phyloP scores from a whole-genome alignment of 2,329 filamentous ascomycete genomes.

The Penicillium verrucosum region DNA sequence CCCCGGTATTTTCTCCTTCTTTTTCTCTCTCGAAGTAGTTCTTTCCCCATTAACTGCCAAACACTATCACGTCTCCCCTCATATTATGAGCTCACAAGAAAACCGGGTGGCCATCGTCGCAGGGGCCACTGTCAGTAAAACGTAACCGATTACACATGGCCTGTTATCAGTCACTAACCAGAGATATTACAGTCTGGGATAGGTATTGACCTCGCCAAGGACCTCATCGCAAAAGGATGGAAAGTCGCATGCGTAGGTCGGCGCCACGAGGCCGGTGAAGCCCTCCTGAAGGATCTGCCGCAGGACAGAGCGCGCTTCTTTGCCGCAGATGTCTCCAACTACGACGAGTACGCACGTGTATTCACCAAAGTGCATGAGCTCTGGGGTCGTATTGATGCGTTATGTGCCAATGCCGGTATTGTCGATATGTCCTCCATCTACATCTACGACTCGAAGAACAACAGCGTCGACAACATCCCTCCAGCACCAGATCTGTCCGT shows the following conservation, averaged over 20 bases:
- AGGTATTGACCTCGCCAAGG: slow-evolving; percentile 42
- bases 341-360: slow-evolving; percentile 43
- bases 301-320: slow-evolving; percentile 43
- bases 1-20: no score
- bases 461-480: slow-evolving; percentile 36
- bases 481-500: slow-evolving; percentile 45
- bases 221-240: slow-evolving; percentile 37
- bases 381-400: slow-evolving; percentile 48
- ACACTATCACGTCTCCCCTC: not conserved
- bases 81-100: slow-evolving; percentile 15
- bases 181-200: slow-evolving; percentile 45
- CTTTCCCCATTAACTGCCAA: not conserved
- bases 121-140: slow-evolving; percentile 40
- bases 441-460: slow-evolving; percentile 37
- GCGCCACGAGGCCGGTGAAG: slow-evolving; percentile 31
- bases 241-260: slow-evolving; percentile 39
- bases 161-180: not conserved
- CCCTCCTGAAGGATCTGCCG: slow-evolving; percentile 31
- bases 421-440: slow-evolving; percentile 48
- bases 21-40: no score
- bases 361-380: slow-evolving; percentile 45
- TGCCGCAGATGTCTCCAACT: slow-evolving; percentile 47
- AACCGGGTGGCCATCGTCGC: slow-evolving; percentile 40
- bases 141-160: not conserved
- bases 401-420: slow-evolving; percentile 53